Percentiles rank a stretch among this genome's conserved stretches.
Conservation (phyloP, 495 filamentous ascomycete species). For the Pseudotulostoma volvatum region DNA sequence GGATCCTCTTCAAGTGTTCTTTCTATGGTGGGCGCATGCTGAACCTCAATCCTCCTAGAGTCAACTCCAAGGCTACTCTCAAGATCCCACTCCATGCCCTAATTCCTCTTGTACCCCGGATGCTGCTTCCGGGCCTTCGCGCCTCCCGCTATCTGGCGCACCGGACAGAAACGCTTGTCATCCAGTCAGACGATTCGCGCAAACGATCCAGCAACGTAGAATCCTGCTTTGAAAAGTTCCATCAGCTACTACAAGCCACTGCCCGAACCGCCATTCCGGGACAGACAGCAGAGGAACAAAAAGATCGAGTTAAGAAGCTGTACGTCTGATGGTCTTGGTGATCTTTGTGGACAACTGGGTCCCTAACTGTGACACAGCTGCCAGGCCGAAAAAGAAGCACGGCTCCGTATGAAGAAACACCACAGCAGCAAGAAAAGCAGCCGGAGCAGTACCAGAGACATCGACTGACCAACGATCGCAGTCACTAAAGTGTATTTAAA, state of each 20-base stretch:
- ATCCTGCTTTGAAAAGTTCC: conserved; percentile 45
- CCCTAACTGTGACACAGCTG: too few species aligned
- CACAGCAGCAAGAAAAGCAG: conserved; percentile 66
- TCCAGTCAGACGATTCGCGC: conserved; percentile 51
- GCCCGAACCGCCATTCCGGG: conserved; percentile 42
- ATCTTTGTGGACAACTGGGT: conserved; percentile 6
- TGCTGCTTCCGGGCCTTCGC: conserved; percentile 47
- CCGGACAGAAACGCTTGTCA: conserved; percentile 43
- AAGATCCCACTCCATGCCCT: conserved; percentile 43
- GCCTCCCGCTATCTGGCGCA: conserved; percentile 53
- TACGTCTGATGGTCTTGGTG: conserved; percentile 31
- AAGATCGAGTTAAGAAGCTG: conserved; percentile 43
- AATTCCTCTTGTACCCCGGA: conserved; percentile 43
- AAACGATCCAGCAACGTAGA: conserved; percentile 50
- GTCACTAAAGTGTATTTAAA: too few species aligned
- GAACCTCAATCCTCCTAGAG: conserved; percentile 43
- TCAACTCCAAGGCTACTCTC: conserved; percentile 82
- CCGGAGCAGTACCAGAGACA: conserved; percentile 36
- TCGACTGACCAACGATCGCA: conserved; percentile 22
- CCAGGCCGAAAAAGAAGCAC: conserved; percentile 50
- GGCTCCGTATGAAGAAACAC: conserved; percentile 58
- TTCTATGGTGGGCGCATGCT: not conserved
- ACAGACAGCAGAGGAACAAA: conserved; percentile 44
- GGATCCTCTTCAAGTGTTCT: not conserved
- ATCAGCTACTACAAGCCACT: conserved; percentile 37